Conservation (phyloP, 1,284 basidiomycete genomes). For the Ganoderma boninense region DNA sequence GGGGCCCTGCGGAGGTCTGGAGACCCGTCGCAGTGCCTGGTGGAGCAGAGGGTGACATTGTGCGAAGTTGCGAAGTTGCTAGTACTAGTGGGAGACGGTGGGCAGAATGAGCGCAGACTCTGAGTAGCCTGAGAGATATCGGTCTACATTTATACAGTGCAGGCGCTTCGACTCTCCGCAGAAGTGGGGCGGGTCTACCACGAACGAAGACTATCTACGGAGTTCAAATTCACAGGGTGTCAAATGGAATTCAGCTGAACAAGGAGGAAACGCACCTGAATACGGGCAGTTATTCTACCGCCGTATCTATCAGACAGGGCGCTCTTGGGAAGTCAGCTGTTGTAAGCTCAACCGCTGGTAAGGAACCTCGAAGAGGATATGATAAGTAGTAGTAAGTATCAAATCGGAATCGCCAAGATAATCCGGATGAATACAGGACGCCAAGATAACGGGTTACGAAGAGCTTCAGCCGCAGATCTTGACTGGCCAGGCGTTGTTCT, state of each 20-base stretch:
- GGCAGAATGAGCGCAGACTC: neutral
- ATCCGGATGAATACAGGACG: neutral
- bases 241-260: neutral
- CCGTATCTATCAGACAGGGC: neutral
- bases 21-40: slow-evolving; percentile 42
- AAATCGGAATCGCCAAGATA: neutral
- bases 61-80: slow-evolving; percentile 10
- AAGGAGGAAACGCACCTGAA: neutral
- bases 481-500: neutral
- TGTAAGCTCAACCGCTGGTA: neutral
- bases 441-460: neutral
- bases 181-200: neutral
- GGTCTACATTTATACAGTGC: neutral
- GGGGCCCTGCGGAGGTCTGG: slow-evolving; percentile 27
- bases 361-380: neutral
- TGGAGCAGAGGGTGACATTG: slow-evolving; percentile 35
- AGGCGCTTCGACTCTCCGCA: neutral
- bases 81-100: slow-evolving; percentile 1
- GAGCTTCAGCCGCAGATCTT: neutral
- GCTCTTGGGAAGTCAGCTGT: neutral
- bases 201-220: no score
- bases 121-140: neutral
- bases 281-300: neutral
- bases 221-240: neutral
- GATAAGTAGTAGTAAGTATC: no score